Conservation (phyloP, 441 rosid genomes). For the Flueggea neowawraea region DNA sequence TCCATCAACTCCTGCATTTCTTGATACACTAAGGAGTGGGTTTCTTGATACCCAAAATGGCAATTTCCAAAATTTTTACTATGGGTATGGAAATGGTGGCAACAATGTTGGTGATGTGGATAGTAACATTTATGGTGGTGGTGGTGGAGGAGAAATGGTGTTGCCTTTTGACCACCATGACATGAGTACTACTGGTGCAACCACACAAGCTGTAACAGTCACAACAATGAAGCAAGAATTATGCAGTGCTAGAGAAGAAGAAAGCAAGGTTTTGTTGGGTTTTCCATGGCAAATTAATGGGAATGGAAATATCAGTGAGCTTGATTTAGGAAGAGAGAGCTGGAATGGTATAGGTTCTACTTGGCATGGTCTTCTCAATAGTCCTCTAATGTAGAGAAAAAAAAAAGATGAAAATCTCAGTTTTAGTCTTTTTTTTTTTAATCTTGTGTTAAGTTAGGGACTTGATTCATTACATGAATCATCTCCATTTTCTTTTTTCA, state of each 20-base stretch:
- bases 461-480: slow-evolving; percentile 18
- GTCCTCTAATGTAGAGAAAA: slow-evolving; percentile 58
- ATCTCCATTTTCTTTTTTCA: slow-evolving; percentile 3
- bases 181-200: slow-evolving; percentile 17
- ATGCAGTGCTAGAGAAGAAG: slow-evolving; percentile 31
- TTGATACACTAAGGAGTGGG: slow-evolving; percentile 38
- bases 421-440: slow-evolving; percentile 7
- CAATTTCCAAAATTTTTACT: slow-evolving; percentile 30
- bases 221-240: slow-evolving; percentile 55
- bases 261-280: slow-evolving; percentile 52
- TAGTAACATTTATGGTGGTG: slow-evolving; percentile 1
- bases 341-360: slow-evolving; percentile 66
- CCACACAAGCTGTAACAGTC: slow-evolving; percentile 37
- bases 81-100: slow-evolving; percentile 37
- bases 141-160: slow-evolving; percentile 26
- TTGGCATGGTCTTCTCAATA: slow-evolving; percentile 80
- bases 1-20: slow-evolving; percentile 20
- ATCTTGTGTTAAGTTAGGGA: slow-evolving; percentile 18
- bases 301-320: slow-evolving; percentile 31
- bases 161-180: slow-evolving; percentile 24
- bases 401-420: slow-evolving; percentile 20
- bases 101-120: not conserved
- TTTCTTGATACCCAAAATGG: slow-evolving; percentile 38
- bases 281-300: slow-evolving; percentile 82
- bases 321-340: slow-evolving; percentile 54